Percentiles rank a stretch among this genome's conserved stretches.
Conservation (phyloP, 176 grass and related monocot genomes). For the Oryza brachyantha region DNA sequence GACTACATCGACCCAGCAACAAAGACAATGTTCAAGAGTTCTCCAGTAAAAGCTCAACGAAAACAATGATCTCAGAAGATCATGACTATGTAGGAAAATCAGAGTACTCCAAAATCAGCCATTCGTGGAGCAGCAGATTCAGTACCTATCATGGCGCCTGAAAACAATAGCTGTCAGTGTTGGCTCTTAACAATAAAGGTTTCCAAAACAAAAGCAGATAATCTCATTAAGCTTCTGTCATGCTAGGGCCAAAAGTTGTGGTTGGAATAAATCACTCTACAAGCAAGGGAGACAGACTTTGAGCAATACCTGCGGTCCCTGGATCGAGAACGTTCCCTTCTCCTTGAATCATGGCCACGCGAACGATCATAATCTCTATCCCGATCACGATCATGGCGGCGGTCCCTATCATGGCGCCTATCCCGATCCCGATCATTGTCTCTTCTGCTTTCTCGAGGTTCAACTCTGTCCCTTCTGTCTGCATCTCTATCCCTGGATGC, state of each 20-base stretch:
- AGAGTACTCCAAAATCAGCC: conserved; percentile 12
- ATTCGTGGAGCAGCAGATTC: conserved; percentile 1
- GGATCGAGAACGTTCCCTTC: conserved; percentile 74
- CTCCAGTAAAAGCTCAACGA: background rate
- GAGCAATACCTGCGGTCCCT: conserved; percentile 71
- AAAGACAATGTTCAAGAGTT: background rate
- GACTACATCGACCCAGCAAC: background rate
- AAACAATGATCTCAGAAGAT: background rate
- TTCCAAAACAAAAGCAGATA: background rate
- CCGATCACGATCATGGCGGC: conserved; percentile 63
- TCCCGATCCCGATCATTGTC: conserved; percentile 71
- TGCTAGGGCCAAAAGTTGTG: background rate
- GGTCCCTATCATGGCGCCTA: conserved; percentile 62
- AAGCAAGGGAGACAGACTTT: background rate
- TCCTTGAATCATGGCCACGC: conserved; percentile 65
- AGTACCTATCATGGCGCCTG: conserved; percentile 50
- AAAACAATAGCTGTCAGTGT: background rate
- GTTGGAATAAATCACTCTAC: background rate
- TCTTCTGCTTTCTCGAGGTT: conserved; percentile 56
- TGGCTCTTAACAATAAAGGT: background rate
- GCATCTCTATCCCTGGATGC: conserved; percentile 55
- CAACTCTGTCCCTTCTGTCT: conserved; percentile 62
- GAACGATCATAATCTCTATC: conserved; percentile 60
- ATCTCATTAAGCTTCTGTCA: background rate
- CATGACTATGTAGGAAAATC: background rate